Conservation (phyloP, 2,329 filamentous ascomycete genomes). For the Fusarium brevicatenulatum region DNA sequence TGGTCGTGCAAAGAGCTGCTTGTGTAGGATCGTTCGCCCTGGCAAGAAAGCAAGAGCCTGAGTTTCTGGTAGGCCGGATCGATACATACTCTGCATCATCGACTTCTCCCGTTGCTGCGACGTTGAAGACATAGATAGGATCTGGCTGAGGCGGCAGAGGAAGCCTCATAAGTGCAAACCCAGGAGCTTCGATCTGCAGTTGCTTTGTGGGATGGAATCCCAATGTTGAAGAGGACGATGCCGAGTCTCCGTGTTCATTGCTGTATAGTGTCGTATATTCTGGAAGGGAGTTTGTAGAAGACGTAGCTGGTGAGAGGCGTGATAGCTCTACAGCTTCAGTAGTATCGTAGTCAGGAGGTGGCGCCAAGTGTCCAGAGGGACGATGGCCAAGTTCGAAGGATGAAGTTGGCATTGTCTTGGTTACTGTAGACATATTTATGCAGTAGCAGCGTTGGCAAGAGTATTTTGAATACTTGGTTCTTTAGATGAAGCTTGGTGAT, state of each 20-base stretch:
- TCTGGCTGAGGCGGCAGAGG: constrained; percentile 52
- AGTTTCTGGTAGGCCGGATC: constrained; percentile 57
- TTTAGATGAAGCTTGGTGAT: background rate
- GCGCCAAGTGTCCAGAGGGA: constrained; percentile 26
- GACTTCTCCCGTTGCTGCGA: constrained; percentile 53
- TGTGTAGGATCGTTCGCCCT: constrained; percentile 51
- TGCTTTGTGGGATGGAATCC: constrained; percentile 56
- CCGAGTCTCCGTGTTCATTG: background rate
- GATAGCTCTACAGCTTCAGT: constrained; percentile 40
- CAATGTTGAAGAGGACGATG: constrained; percentile 8
- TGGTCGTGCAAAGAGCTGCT: constrained; percentile 60
- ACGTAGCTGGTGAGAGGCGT: constrained; percentile 40
- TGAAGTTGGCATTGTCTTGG: background rate
- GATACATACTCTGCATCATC: constrained; percentile 61
- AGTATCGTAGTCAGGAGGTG: constrained; percentile 46
- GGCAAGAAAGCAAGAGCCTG: constrained; percentile 60
- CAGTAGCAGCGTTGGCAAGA: too few species aligned
- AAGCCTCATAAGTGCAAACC: constrained; percentile 56
- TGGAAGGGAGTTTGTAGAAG: constrained; percentile 44
- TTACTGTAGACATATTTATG: constrained; percentile 22
- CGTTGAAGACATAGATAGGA: constrained; percentile 56
- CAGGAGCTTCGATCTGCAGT: constrained; percentile 61
- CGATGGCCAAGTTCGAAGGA: constrained; percentile 4
- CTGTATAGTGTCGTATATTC: constrained; percentile 37
- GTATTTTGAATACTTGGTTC: background rate